Percentiles rank a stretch among this genome's conserved stretches.
Evolutionary conservation across 768 basidiomycete genomes (phyloP).

Genomic region (Dentipellis sp.): DNA sequence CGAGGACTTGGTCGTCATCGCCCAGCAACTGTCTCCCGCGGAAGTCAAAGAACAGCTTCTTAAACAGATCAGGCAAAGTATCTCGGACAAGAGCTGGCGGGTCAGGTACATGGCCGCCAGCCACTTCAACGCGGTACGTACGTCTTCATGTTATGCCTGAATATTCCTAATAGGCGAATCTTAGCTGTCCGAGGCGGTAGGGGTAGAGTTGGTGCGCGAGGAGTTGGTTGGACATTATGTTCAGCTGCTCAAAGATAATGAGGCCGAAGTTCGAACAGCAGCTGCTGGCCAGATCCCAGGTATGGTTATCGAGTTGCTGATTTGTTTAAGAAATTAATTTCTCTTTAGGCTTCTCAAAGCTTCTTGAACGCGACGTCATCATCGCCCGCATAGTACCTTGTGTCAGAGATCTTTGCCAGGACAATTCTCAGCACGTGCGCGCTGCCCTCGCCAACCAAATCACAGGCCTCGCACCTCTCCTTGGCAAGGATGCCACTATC

Average conservation of each 20-base stretch:
- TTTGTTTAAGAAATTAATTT: slow-evolving; percentile 8
- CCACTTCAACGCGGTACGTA: slow-evolving; percentile 85
- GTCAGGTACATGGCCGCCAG: slow-evolving; percentile 98
- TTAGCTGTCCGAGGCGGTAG: slow-evolving; percentile 87
- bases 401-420: slow-evolving; percentile 88
- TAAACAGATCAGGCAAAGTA: slow-evolving; percentile 79
- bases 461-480: slow-evolving; percentile 88
- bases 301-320: slow-evolving; percentile 23
- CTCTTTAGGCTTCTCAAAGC: slow-evolving; percentile 78
- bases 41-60: slow-evolving; percentile 89
- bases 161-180: slow-evolving; percentile 3
- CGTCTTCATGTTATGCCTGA: not conserved
- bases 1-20: slow-evolving; percentile 90
- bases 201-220: slow-evolving; percentile 82
- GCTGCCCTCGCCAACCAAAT: slow-evolving; percentile 95
- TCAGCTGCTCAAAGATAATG: slow-evolving; percentile 91
- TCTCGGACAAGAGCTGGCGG: slow-evolving; percentile 96
- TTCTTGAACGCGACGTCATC: slow-evolving; percentile 90
- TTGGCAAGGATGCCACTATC: slow-evolving; percentile 89
- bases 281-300: slow-evolving; percentile 96
- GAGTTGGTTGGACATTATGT: slow-evolving; percentile 92
- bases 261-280: slow-evolving; percentile 96
- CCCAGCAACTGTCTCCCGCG: slow-evolving; percentile 71
- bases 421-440: slow-evolving; percentile 93
- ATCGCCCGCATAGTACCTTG: slow-evolving; percentile 89